Evolutionary conservation across 192 early-diverging fungal species (phyloP).

Genomic region (Phycomyces nitens): DNA sequence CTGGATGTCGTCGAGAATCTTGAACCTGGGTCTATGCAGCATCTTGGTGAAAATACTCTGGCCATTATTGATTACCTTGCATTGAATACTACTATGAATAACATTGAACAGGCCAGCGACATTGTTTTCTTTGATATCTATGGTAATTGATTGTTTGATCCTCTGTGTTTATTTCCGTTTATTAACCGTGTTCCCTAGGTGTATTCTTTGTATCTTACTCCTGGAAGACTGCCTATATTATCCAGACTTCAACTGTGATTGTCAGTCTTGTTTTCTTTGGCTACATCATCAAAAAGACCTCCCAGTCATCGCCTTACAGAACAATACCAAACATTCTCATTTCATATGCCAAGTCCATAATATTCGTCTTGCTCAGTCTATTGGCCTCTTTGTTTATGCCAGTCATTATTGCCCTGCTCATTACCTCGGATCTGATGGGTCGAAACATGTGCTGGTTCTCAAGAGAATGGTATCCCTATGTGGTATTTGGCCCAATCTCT

Average conservation of each 20-base stretch:
- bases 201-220: conserved; percentile 56
- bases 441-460: conserved; percentile 59
- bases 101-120: conserved; percentile 43
- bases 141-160: conserved; percentile 29
- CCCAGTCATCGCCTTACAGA: conserved; percentile 28
- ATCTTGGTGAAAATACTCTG: conserved; percentile 67
- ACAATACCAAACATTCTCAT: conserved; percentile 11
- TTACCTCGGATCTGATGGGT: conserved; percentile 20
- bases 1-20: conserved; percentile 56
- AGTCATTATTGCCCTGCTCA: conserved; percentile 20
- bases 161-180: not conserved
- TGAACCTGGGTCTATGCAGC: conserved; percentile 60
- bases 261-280: conserved; percentile 29
- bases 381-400: conserved; percentile 32
- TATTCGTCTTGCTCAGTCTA: conserved; percentile 29
- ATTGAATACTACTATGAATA: conserved; percentile 40
- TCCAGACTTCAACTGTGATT: conserved; percentile 41
- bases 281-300: conserved; percentile 22
- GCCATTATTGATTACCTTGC: conserved; percentile 51
- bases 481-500: conserved; percentile 48
- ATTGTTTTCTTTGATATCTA: conserved; percentile 63
- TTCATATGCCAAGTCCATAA: conserved; percentile 25
- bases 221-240: conserved; percentile 44
- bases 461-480: conserved; percentile 50
- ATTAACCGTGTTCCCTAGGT: conserved; percentile 22